Conservation (phyloP, 768 basidiomycete species). For the Trametes gibbosa region DNA sequence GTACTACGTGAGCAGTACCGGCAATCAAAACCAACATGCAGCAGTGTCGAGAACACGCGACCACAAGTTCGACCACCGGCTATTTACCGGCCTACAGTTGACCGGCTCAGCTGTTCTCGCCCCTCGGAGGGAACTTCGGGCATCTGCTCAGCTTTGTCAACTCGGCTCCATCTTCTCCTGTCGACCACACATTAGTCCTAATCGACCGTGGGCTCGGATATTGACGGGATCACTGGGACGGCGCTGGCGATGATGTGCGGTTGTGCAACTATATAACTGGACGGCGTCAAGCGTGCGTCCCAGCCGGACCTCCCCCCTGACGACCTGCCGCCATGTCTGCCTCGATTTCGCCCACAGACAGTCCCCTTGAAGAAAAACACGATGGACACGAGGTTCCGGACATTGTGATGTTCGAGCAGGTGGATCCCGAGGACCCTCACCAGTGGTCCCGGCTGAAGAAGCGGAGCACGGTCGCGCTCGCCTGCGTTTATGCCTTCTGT, state of each 20-base stretch:
- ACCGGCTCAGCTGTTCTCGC: not conserved
- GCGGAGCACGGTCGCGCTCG: not conserved
- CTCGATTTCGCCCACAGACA: not conserved
- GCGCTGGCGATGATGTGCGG: no score
- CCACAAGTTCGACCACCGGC: not conserved
- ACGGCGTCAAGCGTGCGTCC: no score
- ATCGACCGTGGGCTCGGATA: no score
- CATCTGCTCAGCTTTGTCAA: not conserved
- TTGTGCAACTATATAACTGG: no score
- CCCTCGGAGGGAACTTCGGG: not conserved
- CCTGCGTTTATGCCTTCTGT: slow-evolving; percentile 14
- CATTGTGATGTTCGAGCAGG: not conserved
- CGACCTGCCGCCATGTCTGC: not conserved
- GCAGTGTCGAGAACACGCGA: not conserved
- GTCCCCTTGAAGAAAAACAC: not conserved
- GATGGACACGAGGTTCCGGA: not conserved
- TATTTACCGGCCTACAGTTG: not conserved
- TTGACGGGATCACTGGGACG: not conserved
- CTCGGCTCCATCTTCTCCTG: not conserved
- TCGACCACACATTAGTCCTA: not conserved
- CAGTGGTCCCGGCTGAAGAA: slow-evolving; percentile 21
- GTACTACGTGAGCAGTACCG: no score
- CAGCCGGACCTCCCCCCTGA: no score
- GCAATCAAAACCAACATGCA: not conserved
- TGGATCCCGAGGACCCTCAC: slow-evolving; percentile 20